These are phyloP conservation scores for Barnettozyma populi DNA, from an alignment of 805 yeast species.

Conservation along the genomic window DNA sequence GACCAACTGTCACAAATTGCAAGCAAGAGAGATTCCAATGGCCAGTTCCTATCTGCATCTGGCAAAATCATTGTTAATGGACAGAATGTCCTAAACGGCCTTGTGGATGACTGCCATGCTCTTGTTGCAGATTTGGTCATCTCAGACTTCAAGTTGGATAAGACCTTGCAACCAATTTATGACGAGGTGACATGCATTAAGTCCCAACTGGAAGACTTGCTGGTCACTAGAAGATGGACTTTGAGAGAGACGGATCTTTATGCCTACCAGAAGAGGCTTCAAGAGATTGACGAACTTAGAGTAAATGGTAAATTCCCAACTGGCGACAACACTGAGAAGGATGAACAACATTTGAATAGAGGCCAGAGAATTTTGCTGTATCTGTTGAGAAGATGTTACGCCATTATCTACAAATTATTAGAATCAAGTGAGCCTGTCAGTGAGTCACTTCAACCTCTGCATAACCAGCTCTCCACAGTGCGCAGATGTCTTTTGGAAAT, in stretches of 20 bases:
- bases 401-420: constrained; percentile 79
- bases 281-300: constrained; percentile 68
- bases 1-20: constrained; percentile 40
- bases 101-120: constrained; percentile 79
- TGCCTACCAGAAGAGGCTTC: constrained; percentile 69
- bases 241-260: constrained; percentile 92
- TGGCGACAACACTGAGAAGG: constrained; percentile 5
- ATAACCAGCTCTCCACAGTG: constrained; percentile 89
- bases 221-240: constrained; percentile 96
- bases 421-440: constrained; percentile 94
- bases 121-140: constrained; percentile 63
- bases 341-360: constrained; percentile 28
- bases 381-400: constrained; percentile 83
- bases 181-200: constrained; percentile 60
- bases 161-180: constrained; percentile 54
- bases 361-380: constrained; percentile 66
- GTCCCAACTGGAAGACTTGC: constrained; percentile 69
- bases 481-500: constrained; percentile 86
- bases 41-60: constrained; percentile 42
- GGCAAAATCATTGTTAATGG: constrained; percentile 32
- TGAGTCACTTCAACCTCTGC: constrained; percentile 89
- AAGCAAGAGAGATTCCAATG: constrained; percentile 47
- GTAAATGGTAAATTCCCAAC: constrained; percentile 51
- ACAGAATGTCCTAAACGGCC: constrained; percentile 55
- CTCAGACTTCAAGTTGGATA: constrained; percentile 37